phyloP scores from a whole-genome alignment of 352 stramenopile species.

The Pilasporangium apinafurcum region DNA sequence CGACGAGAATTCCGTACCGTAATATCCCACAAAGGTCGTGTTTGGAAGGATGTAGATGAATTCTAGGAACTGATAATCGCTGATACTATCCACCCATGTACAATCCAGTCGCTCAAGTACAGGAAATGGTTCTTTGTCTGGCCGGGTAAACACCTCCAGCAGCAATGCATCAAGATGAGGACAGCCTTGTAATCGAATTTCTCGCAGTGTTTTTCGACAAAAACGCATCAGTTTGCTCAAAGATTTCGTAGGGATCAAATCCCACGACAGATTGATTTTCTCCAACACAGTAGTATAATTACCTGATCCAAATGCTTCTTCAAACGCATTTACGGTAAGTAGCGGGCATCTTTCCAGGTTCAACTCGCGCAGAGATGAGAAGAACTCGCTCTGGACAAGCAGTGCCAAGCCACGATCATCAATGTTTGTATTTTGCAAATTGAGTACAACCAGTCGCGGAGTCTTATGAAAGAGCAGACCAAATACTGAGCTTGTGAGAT shows the following conservation, averaged over 20 bases:
- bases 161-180: conserved; percentile 3
- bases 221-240: conserved; percentile 1
- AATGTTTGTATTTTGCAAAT: conserved; percentile 11
- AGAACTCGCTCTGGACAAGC: background rate
- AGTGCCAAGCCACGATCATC: conserved; percentile 3
- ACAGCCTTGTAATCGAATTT: conserved; percentile 14
- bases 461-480: conserved; percentile 3
- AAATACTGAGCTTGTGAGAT: conserved; percentile 3
- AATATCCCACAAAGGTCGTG: conserved; percentile 12
- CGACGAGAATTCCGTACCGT: conserved; percentile 9
- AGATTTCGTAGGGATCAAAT: conserved; percentile 2
- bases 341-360: conserved; percentile 15
- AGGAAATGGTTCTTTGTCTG: conserved; percentile 4
- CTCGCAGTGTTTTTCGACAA: conserved; percentile 4
- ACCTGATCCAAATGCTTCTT: background rate
- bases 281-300: background rate
- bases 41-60: background rate
- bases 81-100: conserved; percentile 13
- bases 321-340: conserved; percentile 8
- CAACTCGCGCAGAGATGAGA: conserved; percentile 3
- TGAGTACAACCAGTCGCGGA: conserved; percentile 4
- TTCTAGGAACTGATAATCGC: conserved; percentile 7
- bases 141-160: conserved; percentile 3
- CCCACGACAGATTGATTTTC: conserved; percentile 17
- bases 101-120: conserved; percentile 13